Evolutionary conservation across 805 yeast genomes (phyloP).

Genomic region (Spathaspora sp.): DNA sequence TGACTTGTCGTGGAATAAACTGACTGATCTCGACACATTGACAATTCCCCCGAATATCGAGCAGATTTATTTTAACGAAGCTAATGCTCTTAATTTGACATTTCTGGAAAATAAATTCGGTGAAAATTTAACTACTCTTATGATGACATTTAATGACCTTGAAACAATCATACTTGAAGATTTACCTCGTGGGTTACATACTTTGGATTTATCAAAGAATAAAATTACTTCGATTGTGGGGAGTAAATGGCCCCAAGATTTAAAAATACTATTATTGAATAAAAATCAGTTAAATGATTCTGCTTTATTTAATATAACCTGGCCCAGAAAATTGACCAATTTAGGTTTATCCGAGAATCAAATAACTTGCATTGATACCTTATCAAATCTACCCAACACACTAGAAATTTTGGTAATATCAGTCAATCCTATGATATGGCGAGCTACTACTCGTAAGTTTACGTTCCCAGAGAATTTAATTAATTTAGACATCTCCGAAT

Average conservation of each 20-base stretch:
- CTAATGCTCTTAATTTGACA: constrained; percentile 15
- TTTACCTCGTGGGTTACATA: constrained; percentile 23
- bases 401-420: constrained; percentile 6
- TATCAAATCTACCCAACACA: constrained; percentile 7
- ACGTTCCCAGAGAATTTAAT: constrained; percentile 25
- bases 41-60: constrained; percentile 17
- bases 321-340: background rate
- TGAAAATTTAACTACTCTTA: constrained; percentile 20
- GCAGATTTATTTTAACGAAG: constrained; percentile 30
- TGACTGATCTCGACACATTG: constrained; percentile 20
- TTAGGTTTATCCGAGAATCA: background rate
- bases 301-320: background rate
- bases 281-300: background rate
- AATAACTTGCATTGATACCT: constrained; percentile 1
- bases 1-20: constrained; percentile 34
- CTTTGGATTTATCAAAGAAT: constrained; percentile 24
- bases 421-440: constrained; percentile 1
- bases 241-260: constrained; percentile 9
- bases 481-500: constrained; percentile 21
- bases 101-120: constrained; percentile 16
- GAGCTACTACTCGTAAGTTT: constrained; percentile 8
- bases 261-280: background rate
- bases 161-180: constrained; percentile 12
- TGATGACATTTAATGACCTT: constrained; percentile 31
- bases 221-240: constrained; percentile 7